Conservation (phyloP, 2,329 filamentous ascomycete species). For the Xylariales sp. region DNA sequence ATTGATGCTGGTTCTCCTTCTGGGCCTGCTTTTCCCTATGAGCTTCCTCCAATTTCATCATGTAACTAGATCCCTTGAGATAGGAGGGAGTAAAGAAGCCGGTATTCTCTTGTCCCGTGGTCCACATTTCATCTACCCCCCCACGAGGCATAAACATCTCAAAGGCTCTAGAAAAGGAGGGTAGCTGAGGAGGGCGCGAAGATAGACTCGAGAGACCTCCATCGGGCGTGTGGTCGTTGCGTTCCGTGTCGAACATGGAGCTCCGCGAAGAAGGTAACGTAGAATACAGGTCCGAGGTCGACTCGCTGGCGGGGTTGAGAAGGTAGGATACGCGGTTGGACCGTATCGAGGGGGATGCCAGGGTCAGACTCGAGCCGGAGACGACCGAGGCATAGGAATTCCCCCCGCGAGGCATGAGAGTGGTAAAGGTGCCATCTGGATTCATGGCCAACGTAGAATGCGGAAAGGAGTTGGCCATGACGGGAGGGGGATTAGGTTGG, state of each 20-base stretch:
- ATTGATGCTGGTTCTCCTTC: constrained; percentile 60
- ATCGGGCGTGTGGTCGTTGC: constrained; percentile 46
- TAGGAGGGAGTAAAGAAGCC: constrained; percentile 87
- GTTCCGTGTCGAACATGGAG: constrained; percentile 52
- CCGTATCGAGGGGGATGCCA: constrained; percentile 47
- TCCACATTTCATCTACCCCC: constrained; percentile 41
- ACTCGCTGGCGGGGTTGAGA: constrained; percentile 60
- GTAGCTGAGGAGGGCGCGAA: constrained; percentile 52
- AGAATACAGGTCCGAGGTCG: constrained; percentile 49
- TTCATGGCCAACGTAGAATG: constrained; percentile 51
- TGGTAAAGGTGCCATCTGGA: constrained; percentile 50
- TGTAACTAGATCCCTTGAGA: constrained; percentile 80
- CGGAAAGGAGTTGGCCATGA: constrained; percentile 59
- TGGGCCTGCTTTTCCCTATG: constrained; percentile 70
- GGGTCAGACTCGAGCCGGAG: constrained; percentile 49
- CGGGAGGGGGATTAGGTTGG: constrained; percentile 29
- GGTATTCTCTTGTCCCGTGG: constrained; percentile 51
- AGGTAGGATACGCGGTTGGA: constrained; percentile 64
- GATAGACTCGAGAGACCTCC: constrained; percentile 43
- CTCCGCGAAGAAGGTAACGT: constrained; percentile 43
- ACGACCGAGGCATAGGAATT: constrained; percentile 58
- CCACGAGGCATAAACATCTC: constrained; percentile 57
- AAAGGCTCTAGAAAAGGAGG: constrained; percentile 65
- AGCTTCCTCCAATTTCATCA: constrained; percentile 78
- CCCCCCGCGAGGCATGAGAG: constrained; percentile 51